Evolutionary conservation across 257 asterid genomes (phyloP), one percentile per base, ranked within the genome.

Genomic region (Solanum peruvianum): DNA sequence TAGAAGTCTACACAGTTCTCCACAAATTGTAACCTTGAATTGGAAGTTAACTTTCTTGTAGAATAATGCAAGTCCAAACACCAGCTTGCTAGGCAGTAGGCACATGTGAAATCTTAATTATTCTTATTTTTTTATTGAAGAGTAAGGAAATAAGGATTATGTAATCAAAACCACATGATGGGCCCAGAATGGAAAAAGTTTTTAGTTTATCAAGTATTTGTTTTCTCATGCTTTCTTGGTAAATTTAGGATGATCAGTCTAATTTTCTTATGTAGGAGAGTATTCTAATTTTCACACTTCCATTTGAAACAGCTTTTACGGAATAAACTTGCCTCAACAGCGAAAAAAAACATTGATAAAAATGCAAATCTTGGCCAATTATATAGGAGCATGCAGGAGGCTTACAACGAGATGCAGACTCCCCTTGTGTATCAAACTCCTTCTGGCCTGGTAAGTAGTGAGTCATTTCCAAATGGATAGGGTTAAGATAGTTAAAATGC

Each of bases 351-450:
- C 92, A 93, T 97, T 16, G 82, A 62, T 71, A 91, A 85, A 86
- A 97, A 97, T 83, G 95, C 94, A 85, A 97, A 91, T 87, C 92
- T 95, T 37, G 92, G 98, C 49, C 98, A 97, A 92, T 64, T 97
- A 82, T 97, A 95, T 86, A 85, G 91, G 83, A 95, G 91, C 89
- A 97, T 97, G 98, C 94, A 92, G 88, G 92, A 95, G 29, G 99
- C 98, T 47, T 95, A 96, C 89, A 89, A 93, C 20, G 93, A 88
- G 88, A 96, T 96, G 98, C 99, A 96, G 91, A 94, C 99, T 45
- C 99, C 99, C 27, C 98, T 95, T 8, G 97, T 92, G 82, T 93
- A 91, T 84, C 99, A 94, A 93, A 89, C 93, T 88, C 97, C 99
- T 12, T 77, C 98, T 67, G 89, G 95, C 85, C 83, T 93, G 94